Conservation (phyloP, 129 eudicot species). For the Artemisia tridentata region DNA sequence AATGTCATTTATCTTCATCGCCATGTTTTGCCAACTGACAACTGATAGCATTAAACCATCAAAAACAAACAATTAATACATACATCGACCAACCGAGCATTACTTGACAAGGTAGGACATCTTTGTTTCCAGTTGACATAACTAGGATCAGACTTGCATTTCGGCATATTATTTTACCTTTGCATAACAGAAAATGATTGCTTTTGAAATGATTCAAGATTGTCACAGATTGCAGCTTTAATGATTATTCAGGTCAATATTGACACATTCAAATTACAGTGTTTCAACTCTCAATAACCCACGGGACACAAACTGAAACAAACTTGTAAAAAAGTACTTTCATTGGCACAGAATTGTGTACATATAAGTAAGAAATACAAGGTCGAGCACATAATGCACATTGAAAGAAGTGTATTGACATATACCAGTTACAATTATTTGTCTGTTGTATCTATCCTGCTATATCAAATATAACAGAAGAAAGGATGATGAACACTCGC, state of each 20-base stretch:
- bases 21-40: no score
- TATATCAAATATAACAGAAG: slow-evolving; percentile 29
- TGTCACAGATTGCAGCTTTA: neutral
- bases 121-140: neutral
- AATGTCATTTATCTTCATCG: no score
- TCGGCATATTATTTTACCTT: neutral
- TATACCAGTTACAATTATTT: slow-evolving; percentile 39
- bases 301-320: neutral
- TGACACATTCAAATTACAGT: neutral
- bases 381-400: slow-evolving; percentile 27
- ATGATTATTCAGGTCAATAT: neutral
- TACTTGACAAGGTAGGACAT: neutral
- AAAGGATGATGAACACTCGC: slow-evolving; percentile 23
- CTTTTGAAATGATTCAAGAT: neutral
- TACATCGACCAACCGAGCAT: neutral
- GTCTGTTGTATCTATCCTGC: slow-evolving; percentile 30
- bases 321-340: neutral
- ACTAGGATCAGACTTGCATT: neutral
- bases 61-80: neutral
- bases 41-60: no score
- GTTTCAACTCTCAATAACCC: neutral
- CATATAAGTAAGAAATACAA: slow-evolving; percentile 24
- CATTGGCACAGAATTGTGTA: slow-evolving; percentile 18
- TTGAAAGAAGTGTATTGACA: slow-evolving; percentile 23
- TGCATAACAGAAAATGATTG: neutral